Evolutionary conservation across 495 filamentous ascomycete species (phyloP).

Genomic region (Geoglossum glabrum): DNA sequence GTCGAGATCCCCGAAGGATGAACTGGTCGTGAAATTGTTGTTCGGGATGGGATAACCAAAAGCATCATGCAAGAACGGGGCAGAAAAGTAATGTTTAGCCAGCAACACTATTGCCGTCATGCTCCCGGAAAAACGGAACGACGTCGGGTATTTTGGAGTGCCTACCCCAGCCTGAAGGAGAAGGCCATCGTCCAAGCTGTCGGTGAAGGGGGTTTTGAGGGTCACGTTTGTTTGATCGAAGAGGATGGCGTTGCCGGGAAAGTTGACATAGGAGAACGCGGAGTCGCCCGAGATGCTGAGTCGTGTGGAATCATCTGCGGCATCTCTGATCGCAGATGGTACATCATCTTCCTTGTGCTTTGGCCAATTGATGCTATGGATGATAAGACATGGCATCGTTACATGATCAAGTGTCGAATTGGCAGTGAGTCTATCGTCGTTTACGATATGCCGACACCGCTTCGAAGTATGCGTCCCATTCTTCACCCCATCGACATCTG

Average conservation of each 20-base stretch:
- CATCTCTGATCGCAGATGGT: background rate
- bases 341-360: background rate
- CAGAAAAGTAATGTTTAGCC: background rate
- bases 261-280: background rate
- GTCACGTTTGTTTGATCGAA: background rate
- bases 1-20: background rate
- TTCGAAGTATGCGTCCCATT: conserved; percentile 8
- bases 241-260: background rate
- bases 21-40: background rate
- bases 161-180: background rate
- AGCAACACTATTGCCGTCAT: background rate
- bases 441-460: conserved; percentile 11
- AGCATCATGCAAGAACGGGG: background rate
- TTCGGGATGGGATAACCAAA: background rate
- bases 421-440: conserved; percentile 1
- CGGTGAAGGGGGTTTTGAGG: background rate
- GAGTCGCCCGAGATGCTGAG: background rate
- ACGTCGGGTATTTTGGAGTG: background rate
- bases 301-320: background rate
- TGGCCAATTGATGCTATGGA: conserved; percentile 8
- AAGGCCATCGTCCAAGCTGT: background rate
- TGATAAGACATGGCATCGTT: conserved; percentile 8
- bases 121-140: background rate
- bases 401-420: conserved; percentile 5
- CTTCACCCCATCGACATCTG: background rate